phyloP scores from a whole-genome alignment of 805 yeast genomes.

The Blastobotrys robertii region DNA sequence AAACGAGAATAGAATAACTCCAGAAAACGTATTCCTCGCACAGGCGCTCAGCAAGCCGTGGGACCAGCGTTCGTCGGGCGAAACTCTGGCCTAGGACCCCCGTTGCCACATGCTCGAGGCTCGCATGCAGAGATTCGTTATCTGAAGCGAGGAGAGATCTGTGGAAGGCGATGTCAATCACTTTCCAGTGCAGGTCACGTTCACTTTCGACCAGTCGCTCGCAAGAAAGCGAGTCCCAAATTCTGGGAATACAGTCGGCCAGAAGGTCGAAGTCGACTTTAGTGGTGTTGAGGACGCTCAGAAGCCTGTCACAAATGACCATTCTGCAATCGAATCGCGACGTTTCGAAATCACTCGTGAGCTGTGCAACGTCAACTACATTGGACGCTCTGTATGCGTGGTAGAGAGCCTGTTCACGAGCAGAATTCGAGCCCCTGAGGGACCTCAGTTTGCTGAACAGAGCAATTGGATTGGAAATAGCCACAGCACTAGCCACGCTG shows the following conservation, averaged over 20 bases:
- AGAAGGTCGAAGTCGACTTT: not conserved
- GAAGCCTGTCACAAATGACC: slow-evolving; percentile 4
- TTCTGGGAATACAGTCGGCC: slow-evolving; percentile 12
- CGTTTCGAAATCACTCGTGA: slow-evolving; percentile 3
- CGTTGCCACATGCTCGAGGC: slow-evolving; percentile 22
- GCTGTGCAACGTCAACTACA: too few species aligned
- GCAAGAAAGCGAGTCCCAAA: slow-evolving; percentile 52
- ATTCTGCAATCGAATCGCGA: slow-evolving; percentile 1
- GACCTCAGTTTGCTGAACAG: too few species aligned
- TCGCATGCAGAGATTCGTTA: slow-evolving; percentile 22
- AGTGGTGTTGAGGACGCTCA: not conserved
- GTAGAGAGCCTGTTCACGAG: too few species aligned
- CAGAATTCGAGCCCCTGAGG: too few species aligned
- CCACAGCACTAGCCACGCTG: too few species aligned
- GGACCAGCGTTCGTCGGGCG: slow-evolving; percentile 62
- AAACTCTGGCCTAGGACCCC: slow-evolving; percentile 24
- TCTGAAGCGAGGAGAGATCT: slow-evolving; percentile 30
- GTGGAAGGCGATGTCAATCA: slow-evolving; percentile 44
- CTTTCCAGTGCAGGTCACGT: slow-evolving; percentile 46
- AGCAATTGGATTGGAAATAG: too few species aligned
- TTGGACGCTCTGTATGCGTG: too few species aligned
- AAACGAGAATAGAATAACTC: slow-evolving; percentile 41
- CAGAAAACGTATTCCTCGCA: slow-evolving; percentile 33
- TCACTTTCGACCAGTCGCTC: slow-evolving; percentile 60
- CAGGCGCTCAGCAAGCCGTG: slow-evolving; percentile 42